A percentile compares a stretch with the other conserved stretches of the same genome.
phyloP scores from a whole-genome alignment of 202 grass and related monocot genomes.

The Eragrostis tef region DNA sequence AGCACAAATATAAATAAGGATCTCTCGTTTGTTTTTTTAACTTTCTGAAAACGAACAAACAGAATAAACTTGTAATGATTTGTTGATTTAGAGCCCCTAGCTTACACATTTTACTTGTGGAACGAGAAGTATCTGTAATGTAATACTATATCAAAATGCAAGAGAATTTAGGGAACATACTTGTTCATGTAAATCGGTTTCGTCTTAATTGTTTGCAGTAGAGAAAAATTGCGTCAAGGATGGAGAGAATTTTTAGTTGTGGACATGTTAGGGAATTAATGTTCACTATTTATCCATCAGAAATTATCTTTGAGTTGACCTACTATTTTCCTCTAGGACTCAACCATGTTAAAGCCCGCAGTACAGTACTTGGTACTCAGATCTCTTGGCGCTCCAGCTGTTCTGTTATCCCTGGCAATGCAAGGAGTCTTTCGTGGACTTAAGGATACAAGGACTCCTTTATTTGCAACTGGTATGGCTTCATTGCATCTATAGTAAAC shows the following conservation, averaged over 20 bases:
- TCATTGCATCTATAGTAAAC: conserved; percentile 8
- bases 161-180: background rate
- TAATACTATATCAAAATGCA: background rate
- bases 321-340: conserved; percentile 63
- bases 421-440: conserved; percentile 95
- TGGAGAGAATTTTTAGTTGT: background rate
- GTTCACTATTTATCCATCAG: background rate
- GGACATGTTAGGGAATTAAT: background rate
- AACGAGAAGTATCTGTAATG: background rate
- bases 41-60: background rate
- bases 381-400: conserved; percentile 91
- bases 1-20: background rate
- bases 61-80: background rate
- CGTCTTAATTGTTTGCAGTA: background rate
- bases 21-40: background rate
- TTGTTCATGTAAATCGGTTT: background rate
- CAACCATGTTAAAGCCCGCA: conserved; percentile 80
- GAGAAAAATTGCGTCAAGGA: no score
- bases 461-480: conserved; percentile 85
- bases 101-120: background rate
- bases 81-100: background rate
- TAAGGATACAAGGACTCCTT: conserved; percentile 89
- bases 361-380: conserved; percentile 76
- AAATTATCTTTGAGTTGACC: background rate
- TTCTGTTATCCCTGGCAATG: conserved; percentile 83